phyloP scores from a whole-genome alignment of 2,329 filamentous ascomycete genomes.

The Xylaria arbuscula region DNA sequence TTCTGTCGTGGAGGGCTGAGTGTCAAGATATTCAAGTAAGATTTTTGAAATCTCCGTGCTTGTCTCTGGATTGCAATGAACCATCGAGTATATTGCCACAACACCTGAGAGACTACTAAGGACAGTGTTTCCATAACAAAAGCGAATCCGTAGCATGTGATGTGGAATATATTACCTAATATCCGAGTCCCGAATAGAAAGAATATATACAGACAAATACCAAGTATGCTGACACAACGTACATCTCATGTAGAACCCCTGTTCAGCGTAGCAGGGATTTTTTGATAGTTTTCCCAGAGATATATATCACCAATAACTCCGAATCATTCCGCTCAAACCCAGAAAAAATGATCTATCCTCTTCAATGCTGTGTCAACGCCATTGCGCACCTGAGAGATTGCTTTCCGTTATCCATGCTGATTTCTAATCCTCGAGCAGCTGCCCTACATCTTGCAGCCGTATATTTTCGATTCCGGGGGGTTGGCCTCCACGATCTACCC shows the following conservation, averaged over 20 bases:
- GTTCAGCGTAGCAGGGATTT: neutral
- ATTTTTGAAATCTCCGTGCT: no score
- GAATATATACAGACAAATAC: constrained; percentile 7
- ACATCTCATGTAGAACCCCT: neutral
- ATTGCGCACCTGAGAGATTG: neutral
- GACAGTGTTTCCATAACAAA: neutral
- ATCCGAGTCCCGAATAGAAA: neutral
- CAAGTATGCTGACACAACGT: neutral
- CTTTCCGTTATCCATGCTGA: neutral
- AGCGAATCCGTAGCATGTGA: neutral
- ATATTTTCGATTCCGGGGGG: constrained; percentile 51
- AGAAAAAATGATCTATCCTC: constrained; percentile 3
- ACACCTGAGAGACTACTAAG: neutral
- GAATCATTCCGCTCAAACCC: neutral
- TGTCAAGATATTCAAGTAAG: no score
- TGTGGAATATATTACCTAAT: neutral
- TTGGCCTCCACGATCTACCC: constrained; percentile 51
- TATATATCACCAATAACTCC: constrained; percentile 16
- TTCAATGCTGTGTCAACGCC: constrained; percentile 28
- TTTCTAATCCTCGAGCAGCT: constrained; percentile 45
- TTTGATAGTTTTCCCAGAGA: constrained; percentile 22
- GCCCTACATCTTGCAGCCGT: constrained; percentile 53
- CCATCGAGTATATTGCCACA: neutral
- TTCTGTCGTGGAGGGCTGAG: neutral
- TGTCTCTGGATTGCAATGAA: neutral